These are phyloP conservation scores for Mycena alexandri DNA, from an alignment of 768 basidiomycete species.

Conservation along the genomic window DNA sequence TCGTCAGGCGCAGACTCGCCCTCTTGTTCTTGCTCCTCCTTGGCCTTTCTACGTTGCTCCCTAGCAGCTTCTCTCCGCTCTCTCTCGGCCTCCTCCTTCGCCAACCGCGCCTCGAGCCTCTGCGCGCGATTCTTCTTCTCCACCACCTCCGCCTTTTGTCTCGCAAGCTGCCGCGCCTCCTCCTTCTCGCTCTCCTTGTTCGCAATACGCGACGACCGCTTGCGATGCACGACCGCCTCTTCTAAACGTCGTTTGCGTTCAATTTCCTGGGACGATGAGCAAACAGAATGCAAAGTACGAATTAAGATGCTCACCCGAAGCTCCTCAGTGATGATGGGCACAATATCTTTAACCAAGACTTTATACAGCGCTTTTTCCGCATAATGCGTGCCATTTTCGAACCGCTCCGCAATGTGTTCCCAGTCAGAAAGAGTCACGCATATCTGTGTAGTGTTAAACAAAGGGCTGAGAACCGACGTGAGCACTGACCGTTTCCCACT, in stretches of 20 bases:
- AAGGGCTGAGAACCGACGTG: conserved; percentile 6
- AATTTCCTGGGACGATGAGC: conserved; percentile 60
- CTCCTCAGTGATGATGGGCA: conserved; percentile 77
- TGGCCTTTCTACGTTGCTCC: conserved; percentile 64
- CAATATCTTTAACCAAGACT: conserved; percentile 71
- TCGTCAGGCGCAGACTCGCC: conserved; percentile 46
- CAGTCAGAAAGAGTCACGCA: conserved; percentile 88
- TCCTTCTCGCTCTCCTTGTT: conserved; percentile 85
- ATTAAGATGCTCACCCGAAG: conserved; percentile 64
- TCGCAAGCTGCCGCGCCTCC: conserved; percentile 72
- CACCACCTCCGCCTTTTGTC: conserved; percentile 72
- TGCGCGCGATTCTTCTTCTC: conserved; percentile 76
- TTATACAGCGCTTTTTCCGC: conserved; percentile 85
- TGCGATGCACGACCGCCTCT: conserved; percentile 85
- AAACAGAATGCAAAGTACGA: neutral
- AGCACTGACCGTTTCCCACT: conserved; percentile 90
- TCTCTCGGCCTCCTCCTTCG: conserved; percentile 70
- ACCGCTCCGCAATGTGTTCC: conserved; percentile 82
- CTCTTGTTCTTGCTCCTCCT: conserved; percentile 55
- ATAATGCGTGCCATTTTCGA: conserved; percentile 82
- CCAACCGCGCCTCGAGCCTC: conserved; percentile 67
- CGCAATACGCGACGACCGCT: conserved; percentile 92
- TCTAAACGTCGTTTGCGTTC: conserved; percentile 74
- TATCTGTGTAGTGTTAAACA: conserved; percentile 61
- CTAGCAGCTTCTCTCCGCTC: conserved; percentile 69